A percentile compares a stretch with the other conserved stretches of the same genome.
These are phyloP conservation scores for Ilex aquifolium DNA, from an alignment of 257 asterid species.

Conservation along the genomic window DNA sequence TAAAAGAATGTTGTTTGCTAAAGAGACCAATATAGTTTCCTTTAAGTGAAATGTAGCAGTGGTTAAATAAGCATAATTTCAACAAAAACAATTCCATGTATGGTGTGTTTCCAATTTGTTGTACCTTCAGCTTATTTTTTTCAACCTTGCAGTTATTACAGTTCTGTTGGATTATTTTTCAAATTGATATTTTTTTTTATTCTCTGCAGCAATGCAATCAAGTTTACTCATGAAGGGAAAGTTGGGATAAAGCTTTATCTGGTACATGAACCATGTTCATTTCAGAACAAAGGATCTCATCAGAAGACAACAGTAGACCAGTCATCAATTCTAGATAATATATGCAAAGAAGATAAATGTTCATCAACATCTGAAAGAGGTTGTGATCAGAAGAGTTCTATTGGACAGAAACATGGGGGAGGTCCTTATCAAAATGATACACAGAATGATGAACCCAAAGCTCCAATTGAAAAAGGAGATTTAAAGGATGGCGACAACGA, in stretches of 20 bases:
- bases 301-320: conserved; percentile 19
- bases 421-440: conserved; percentile 13
- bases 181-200: neutral
- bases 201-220: conserved; percentile 68
- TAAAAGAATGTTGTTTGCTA: no score
- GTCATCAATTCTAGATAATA: conserved; percentile 11
- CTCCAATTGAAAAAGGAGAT: conserved; percentile 18
- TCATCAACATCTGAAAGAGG: conserved; percentile 17
- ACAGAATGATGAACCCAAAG: conserved; percentile 16
- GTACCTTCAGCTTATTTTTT: no score
- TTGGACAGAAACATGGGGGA: conserved; percentile 9
- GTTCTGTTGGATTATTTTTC: neutral
- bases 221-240: conserved; percentile 89
- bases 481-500: conserved; percentile 31
- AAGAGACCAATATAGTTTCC: no score
- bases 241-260: conserved; percentile 77
- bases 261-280: conserved; percentile 38
- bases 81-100: no score
- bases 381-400: conserved; percentile 7
- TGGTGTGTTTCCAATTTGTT: no score
- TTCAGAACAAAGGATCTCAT: conserved; percentile 22
- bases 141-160: neutral
- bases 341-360: conserved; percentile 24
- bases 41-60: no score
- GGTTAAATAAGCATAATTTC: no score